These are phyloP conservation scores for Tuctoria greenei DNA, from an alignment of 176 grass and related monocot species.

Conservation along the genomic window DNA sequence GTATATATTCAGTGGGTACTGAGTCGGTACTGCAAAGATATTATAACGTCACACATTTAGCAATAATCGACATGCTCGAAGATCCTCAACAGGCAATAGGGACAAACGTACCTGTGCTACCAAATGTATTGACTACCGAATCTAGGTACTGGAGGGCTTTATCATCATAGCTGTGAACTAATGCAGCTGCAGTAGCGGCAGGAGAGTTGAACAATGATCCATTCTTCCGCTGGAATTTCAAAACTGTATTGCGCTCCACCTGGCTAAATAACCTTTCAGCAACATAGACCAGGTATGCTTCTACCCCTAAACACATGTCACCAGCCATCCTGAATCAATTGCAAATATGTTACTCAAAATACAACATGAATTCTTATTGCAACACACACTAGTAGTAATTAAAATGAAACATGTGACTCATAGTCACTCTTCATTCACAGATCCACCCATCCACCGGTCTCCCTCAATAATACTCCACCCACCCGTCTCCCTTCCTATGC, in stretches of 20 bases:
- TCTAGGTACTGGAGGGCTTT: constrained; percentile 62
- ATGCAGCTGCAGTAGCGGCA: constrained; percentile 54
- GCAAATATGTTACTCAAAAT: too few relatives aligned
- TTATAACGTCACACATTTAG: neutral
- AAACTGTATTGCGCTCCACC: constrained; percentile 47
- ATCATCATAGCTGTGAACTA: constrained; percentile 46
- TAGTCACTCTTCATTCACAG: too few relatives aligned
- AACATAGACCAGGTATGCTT: constrained; percentile 65
- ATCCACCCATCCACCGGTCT: too few relatives aligned
- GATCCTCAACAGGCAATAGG: neutral
- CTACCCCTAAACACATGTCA: constrained; percentile 30
- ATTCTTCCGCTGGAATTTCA: constrained; percentile 68
- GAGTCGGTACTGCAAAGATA: constrained; percentile 51
- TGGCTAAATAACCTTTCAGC: constrained; percentile 55
- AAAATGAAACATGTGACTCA: too few relatives aligned
- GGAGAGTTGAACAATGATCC: constrained; percentile 74
- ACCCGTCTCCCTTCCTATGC: too few relatives aligned
- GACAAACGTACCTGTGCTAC: constrained; percentile 47
- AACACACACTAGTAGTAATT: too few relatives aligned
- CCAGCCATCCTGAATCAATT: constrained; percentile 32
- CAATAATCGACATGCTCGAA: neutral
- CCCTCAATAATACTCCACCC: too few relatives aligned
- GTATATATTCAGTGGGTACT: constrained; percentile 52
- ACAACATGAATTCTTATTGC: too few relatives aligned
- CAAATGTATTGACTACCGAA: constrained; percentile 45